These are phyloP conservation scores for Cladosporium sphaerospermum DNA, from an alignment of 2,329 filamentous ascomycete species.

Conservation along the genomic window DNA sequence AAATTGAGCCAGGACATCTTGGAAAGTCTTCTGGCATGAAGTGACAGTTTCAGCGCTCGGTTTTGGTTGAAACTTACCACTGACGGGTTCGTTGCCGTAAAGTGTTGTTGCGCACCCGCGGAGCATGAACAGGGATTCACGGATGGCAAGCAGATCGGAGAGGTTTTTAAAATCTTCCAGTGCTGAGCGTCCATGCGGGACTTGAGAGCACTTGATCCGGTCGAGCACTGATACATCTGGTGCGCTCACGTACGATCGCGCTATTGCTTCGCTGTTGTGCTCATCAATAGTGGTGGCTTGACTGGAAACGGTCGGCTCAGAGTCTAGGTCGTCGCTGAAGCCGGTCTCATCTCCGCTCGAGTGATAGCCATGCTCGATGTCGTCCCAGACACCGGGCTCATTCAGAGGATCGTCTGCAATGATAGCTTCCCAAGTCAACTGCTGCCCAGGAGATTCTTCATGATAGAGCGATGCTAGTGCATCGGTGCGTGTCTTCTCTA, in stretches of 20 bases:
- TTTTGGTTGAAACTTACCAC: background rate
- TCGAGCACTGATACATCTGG: conserved; percentile 28
- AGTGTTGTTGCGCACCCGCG: conserved; percentile 69
- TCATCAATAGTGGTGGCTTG: conserved; percentile 33
- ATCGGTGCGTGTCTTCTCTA: conserved; percentile 60
- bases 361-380: conserved; percentile 59
- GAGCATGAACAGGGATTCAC: conserved; percentile 81
- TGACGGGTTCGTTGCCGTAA: conserved; percentile 44
- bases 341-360: conserved; percentile 57
- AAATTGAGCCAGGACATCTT: conserved; percentile 29
- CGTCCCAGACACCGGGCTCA: conserved; percentile 63
- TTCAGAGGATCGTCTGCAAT: conserved; percentile 68
- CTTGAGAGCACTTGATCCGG: conserved; percentile 29
- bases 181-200: background rate
- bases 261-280: conserved; percentile 31
- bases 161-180: conserved; percentile 31
- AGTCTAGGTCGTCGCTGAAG: conserved; percentile 26
- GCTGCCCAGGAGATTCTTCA: background rate
- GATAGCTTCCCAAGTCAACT: conserved; percentile 72
- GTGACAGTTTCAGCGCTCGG: conserved; percentile 16
- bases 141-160: conserved; percentile 65
- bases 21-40: conserved; percentile 6
- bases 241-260: conserved; percentile 27
- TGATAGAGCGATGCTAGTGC: conserved; percentile 49
- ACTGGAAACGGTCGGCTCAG: conserved; percentile 25